Evolutionary conservation across 1,284 basidiomycete species (phyloP).

Genomic region (Sphagnurus paluster): DNA sequence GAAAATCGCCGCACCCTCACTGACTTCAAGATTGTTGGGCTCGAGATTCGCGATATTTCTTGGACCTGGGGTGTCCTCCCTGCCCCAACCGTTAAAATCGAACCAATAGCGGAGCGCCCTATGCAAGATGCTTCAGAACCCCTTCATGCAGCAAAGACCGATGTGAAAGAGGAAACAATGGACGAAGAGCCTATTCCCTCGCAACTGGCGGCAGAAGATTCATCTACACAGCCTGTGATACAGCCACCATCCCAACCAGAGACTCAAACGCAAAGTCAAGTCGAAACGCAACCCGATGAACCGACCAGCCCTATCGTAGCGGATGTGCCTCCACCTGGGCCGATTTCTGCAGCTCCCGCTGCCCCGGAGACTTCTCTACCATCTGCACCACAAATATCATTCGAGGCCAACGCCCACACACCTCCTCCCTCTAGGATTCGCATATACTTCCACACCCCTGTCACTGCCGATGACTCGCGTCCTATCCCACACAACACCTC

Average conservation of each 20-base stretch:
- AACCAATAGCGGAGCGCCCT: conserved; percentile 37
- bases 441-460: conserved; percentile 86
- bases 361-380: conserved; percentile 21
- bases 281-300: conserved; percentile 1
- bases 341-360: conserved; percentile 15
- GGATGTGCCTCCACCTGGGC: background rate
- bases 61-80: conserved; percentile 74
- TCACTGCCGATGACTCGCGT: conserved; percentile 73
- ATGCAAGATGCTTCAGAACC: conserved; percentile 30
- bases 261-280: conserved; percentile 1
- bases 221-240: background rate
- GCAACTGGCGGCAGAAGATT: conserved; percentile 19
- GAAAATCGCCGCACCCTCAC: conserved; percentile 86
- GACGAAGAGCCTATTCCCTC: conserved; percentile 27
- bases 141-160: conserved; percentile 24
- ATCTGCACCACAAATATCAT: conserved; percentile 21
- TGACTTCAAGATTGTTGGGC: conserved; percentile 92
- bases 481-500: conserved; percentile 57
- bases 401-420: conserved; percentile 32
- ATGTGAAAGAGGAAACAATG: conserved; percentile 42
- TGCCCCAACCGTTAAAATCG: conserved; percentile 33
- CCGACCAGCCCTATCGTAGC: background rate
- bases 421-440: conserved; percentile 77
- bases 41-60: conserved; percentile 73
- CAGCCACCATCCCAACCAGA: background rate